phyloP scores from a whole-genome alignment of 2,329 filamentous ascomycete genomes.

The Davidsoniella virescens region DNA sequence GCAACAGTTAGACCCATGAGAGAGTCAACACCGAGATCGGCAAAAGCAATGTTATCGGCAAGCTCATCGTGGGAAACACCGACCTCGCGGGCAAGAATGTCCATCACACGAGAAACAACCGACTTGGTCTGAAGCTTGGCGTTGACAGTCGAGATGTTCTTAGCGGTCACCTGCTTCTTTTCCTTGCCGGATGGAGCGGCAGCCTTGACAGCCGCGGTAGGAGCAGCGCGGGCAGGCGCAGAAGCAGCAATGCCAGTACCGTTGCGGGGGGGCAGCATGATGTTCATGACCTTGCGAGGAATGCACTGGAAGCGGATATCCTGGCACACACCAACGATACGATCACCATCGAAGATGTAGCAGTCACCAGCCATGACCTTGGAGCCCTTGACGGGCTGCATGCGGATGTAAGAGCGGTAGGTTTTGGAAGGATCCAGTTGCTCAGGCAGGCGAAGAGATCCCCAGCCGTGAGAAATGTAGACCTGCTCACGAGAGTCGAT shows the following conservation, averaged over 20 bases:
- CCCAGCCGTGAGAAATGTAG: constrained; percentile 45
- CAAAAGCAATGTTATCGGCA: constrained; percentile 38
- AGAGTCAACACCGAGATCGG: constrained; percentile 43
- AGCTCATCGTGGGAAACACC: constrained; percentile 38
- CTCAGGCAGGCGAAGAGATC: constrained; percentile 33
- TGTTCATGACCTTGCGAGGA: constrained; percentile 48
- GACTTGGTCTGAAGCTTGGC: constrained; percentile 31
- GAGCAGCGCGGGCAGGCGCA: constrained; percentile 21
- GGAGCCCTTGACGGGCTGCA: constrained; percentile 34
- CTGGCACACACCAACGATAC: constrained; percentile 30
- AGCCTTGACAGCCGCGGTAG: constrained; percentile 22
- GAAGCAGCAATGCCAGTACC: constrained; percentile 25
- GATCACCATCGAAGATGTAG: constrained; percentile 37
- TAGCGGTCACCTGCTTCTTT: constrained; percentile 29
- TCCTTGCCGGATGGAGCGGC: constrained; percentile 21
- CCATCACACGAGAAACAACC: constrained; percentile 27
- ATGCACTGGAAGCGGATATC: constrained; percentile 53
- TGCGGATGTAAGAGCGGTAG: constrained; percentile 41
- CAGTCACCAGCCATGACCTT: constrained; percentile 37
- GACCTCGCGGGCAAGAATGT: constrained; percentile 40
- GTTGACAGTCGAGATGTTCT: constrained; percentile 32
- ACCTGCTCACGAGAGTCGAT: constrained; percentile 38
- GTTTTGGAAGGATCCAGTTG: constrained; percentile 28
- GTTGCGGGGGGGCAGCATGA: constrained; percentile 46
- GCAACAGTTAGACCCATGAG: constrained; percentile 43